Base-by-base conservation (phyloP, 371 early-diverging fungal genomes). In the Rhizomucor miehei region DNA sequence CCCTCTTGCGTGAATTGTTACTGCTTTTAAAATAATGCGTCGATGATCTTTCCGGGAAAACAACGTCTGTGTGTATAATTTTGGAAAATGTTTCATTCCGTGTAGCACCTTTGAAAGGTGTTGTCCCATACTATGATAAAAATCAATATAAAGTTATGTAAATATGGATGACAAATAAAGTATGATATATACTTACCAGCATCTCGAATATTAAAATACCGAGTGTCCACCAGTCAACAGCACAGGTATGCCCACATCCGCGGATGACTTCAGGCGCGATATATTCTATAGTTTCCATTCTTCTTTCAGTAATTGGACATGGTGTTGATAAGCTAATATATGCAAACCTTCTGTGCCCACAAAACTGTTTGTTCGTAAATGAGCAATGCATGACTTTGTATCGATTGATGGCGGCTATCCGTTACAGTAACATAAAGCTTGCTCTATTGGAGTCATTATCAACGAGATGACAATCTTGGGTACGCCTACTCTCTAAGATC, bases 161-260 rank as follows among this genome's bases (percentile, higher is more conserved):
- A n/a, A n/a, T n/a, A n/a, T n/a, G n/a, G n/a, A n/a, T n/a, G n/a
- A 41, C 20, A 35, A 39, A 37, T 4, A 20, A 20, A 29, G 8
- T 17, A n/a, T 16, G 13, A 16, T 19, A 12, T 3, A 37, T 49
- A 62, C 75, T 66, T 75, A 86, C 88, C 63, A 97, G 81, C 95
- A 99, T 95, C 72, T 98, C 98, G 65, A 90, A 99, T 3, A 99
- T 80, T 35, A 99, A 77, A 23, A 99, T 94, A 13, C 99, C 40
- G 69, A 99, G 67, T 13, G 98, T 94, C 99, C 99, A 99, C 93
- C 99, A 97, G 74, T 99, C 99, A 6, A 96, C 97, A 1, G 89
- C 84, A 60, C 85, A 86, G 23, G 98, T 91, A 72, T 99, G 97
- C 5, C 98, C 98, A 52, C 80, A 72, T 34, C 94, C 95, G 44